Conservation (phyloP, 2,329 filamentous ascomycete species). For the Penicillium concentricum region DNA sequence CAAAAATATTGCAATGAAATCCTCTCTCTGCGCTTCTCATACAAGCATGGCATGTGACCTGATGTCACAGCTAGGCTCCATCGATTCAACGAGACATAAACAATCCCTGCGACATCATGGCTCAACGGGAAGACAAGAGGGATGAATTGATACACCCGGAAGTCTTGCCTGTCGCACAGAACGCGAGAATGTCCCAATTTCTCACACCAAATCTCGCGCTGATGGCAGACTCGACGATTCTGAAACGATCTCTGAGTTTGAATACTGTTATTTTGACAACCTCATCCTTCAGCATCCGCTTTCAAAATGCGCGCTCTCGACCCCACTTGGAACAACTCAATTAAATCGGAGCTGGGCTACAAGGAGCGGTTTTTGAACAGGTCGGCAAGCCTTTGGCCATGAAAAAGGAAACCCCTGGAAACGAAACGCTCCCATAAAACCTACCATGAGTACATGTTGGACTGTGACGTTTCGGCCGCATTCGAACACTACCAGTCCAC, state of each 20-base stretch:
- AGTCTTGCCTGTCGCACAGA: background rate
- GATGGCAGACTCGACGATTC: background rate
- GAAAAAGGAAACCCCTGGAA: slow-evolving; percentile 12
- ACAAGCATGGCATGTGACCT: too few relatives aligned
- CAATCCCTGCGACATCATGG: background rate
- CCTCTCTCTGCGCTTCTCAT: too few relatives aligned
- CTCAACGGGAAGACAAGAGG: too few relatives aligned
- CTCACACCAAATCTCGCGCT: background rate
- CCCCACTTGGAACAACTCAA: slow-evolving; percentile 8
- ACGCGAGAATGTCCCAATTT: background rate
- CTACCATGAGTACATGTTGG: slow-evolving; percentile 3
- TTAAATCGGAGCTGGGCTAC: slow-evolving; percentile 10
- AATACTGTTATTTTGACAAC: slow-evolving; percentile 1
- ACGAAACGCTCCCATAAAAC: slow-evolving; percentile 4
- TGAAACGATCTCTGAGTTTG: slow-evolving; percentile 2
- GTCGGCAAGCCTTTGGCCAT: slow-evolving; percentile 2
- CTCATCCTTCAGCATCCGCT: slow-evolving; percentile 4
- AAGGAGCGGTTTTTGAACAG: slow-evolving; percentile 10
- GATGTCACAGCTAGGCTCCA: too few relatives aligned
- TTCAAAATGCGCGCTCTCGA: background rate
- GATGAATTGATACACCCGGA: background rate
- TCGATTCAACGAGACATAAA: too few relatives aligned
- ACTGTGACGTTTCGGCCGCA: background rate
- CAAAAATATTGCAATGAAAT: background rate
- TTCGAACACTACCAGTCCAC: slow-evolving; percentile 2